Conservation (phyloP, 2,329 filamentous ascomycete species). For the Fusarium sp. region DNA sequence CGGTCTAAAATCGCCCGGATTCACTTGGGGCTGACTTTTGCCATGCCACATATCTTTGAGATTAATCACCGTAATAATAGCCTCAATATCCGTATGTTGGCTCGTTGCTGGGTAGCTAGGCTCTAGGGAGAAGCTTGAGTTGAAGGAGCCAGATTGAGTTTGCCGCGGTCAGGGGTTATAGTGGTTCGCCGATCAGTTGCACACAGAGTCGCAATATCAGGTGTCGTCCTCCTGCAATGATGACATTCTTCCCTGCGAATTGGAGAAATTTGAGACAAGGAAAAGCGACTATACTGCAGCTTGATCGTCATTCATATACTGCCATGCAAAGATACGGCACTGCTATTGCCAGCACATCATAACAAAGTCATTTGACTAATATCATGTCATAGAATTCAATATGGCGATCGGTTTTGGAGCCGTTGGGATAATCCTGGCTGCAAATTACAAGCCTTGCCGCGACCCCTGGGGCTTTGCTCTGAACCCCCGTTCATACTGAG, state of each 20-base stretch:
- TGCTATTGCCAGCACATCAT: conserved; percentile 2
- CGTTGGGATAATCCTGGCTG: conserved; percentile 25
- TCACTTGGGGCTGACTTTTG: background rate
- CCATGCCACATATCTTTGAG: conserved; percentile 1
- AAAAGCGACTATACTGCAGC: background rate
- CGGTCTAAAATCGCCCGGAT: conserved; percentile 1
- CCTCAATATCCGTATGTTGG: background rate
- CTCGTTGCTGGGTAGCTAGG: too few species aligned
- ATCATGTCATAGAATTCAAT: background rate
- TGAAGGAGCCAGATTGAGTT: conserved; percentile 8
- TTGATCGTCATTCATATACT: background rate
- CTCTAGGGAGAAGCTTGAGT: background rate
- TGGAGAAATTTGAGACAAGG: background rate
- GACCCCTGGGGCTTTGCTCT: conserved; percentile 6
- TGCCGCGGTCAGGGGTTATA: conserved; percentile 6
- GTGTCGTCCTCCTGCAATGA: background rate
- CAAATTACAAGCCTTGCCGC: conserved; percentile 21
- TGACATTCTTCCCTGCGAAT: conserved; percentile 8
- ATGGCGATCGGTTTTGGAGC: conserved; percentile 20
- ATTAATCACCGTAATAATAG: conserved; percentile 2
- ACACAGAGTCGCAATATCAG: background rate
- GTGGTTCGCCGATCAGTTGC: conserved; percentile 6
- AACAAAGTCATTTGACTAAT: background rate
- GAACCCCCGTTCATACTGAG: background rate
- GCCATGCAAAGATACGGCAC: conserved; percentile 4